Evolutionary conservation across 306 rosid species (phyloP).

Genomic region (Cucurbita argyrosperma): DNA sequence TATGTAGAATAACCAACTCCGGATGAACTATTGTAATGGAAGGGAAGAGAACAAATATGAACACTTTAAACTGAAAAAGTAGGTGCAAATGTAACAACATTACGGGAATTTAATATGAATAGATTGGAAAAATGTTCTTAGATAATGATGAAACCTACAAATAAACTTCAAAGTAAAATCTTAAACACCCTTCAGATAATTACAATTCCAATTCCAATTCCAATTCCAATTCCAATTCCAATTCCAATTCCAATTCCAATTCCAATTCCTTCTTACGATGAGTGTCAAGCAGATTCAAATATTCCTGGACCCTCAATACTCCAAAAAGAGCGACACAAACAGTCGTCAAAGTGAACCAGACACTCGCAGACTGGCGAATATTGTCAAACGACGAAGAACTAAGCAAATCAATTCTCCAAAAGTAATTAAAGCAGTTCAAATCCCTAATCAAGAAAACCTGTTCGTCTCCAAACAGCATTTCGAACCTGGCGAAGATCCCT

Average conservation of each 20-base stretch:
- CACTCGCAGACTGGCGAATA: neutral
- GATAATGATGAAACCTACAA: neutral
- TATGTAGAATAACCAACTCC: neutral
- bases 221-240: too few species aligned
- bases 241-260: neutral
- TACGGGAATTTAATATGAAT: neutral
- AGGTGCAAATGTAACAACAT: neutral
- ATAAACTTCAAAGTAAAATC: neutral
- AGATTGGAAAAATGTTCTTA: neutral
- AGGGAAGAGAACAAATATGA: neutral
- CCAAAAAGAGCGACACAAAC: neutral
- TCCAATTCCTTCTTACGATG: neutral
- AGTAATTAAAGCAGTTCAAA: neutral
- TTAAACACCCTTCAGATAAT: neutral
- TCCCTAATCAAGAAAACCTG: conserved; percentile 62
- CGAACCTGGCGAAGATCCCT: conserved; percentile 60
- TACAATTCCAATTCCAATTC: neutral
- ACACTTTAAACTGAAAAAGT: neutral
- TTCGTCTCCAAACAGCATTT: conserved; percentile 58
- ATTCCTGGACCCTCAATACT: conserved; percentile 2
- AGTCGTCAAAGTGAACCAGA: neutral
- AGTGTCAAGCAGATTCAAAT: conserved; percentile 4
- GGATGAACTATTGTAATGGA: neutral
- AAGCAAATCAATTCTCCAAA: conserved; percentile 2
- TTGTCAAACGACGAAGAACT: neutral